Percentiles rank a stretch among this genome's conserved stretches.
Evolutionary conservation across 345 rosid genomes (phyloP).

Genomic region (Eucalyptus tenuipes): DNA sequence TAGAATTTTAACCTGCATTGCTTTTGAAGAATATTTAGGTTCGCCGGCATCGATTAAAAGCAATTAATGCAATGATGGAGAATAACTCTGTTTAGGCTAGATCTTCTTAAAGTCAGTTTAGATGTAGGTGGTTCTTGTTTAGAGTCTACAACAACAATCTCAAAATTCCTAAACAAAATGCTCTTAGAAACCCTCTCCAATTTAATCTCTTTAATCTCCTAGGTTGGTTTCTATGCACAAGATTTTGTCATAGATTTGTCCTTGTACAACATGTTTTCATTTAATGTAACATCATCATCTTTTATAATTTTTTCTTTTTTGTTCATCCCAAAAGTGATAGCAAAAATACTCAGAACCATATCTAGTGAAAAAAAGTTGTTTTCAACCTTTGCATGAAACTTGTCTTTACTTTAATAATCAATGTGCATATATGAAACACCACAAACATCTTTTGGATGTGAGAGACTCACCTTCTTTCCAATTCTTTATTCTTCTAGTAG

Average conservation of each 20-base stretch:
- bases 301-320: background rate
- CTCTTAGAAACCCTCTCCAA: background rate
- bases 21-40: background rate
- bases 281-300: background rate
- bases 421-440: background rate
- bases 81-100: too few species aligned
- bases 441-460: background rate
- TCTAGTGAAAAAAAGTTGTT: too few species aligned
- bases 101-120: background rate
- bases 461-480: background rate
- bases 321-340: background rate
- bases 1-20: background rate
- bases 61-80: background rate
- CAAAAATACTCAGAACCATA: background rate
- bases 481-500: background rate
- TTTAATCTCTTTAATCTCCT: background rate
- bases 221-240: background rate
- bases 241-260: background rate
- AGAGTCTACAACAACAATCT: background rate
- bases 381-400: background rate
- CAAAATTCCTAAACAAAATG: background rate
- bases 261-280: background rate
- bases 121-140: background rate
- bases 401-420: background rate
- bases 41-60: background rate